Conservation (phyloP, 768 basidiomycete species). For the Agaricus blazei region DNA sequence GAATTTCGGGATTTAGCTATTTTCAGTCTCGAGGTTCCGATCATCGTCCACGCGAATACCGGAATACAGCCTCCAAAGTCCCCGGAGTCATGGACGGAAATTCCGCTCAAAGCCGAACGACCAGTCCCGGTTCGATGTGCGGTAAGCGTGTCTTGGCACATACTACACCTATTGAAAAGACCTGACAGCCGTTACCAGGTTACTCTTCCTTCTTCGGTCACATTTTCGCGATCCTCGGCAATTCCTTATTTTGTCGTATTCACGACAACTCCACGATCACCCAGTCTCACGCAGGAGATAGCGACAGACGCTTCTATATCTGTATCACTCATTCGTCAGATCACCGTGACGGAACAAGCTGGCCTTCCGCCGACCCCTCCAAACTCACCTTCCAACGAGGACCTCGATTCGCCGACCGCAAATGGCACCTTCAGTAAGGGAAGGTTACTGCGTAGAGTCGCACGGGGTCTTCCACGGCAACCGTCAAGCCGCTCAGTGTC, state of each 20-base stretch:
- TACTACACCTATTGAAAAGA: constrained; percentile 1
- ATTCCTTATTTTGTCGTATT: constrained; percentile 74
- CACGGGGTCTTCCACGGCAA: constrained; percentile 20
- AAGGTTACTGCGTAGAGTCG: constrained; percentile 31
- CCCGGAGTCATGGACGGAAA: constrained; percentile 61
- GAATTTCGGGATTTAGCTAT: constrained; percentile 2
- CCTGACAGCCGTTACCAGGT: constrained; percentile 33
- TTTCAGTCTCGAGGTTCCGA: constrained; percentile 58
- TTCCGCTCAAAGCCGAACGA: constrained; percentile 59
- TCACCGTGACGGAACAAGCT: constrained; percentile 43
- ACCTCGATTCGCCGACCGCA: constrained; percentile 21
- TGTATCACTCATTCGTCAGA: constrained; percentile 59
- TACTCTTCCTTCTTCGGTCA: constrained; percentile 56
- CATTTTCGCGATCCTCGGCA: constrained; percentile 56
- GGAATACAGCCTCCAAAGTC: constrained; percentile 44
- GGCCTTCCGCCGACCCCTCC: constrained; percentile 42
- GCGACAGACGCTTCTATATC: constrained; percentile 66
- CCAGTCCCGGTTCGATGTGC: constrained; percentile 61
- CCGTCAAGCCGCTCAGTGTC: constrained; percentile 18
- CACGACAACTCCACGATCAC: constrained; percentile 55
- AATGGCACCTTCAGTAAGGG: constrained; percentile 10
- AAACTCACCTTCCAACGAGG: constrained; percentile 46
- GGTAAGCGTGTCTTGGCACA: constrained; percentile 33
- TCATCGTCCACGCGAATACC: constrained; percentile 53
- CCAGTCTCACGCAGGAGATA: constrained; percentile 54